Evolutionary conservation across 768 basidiomycete species (phyloP).

Genomic region (Roridomyces roridus): DNA sequence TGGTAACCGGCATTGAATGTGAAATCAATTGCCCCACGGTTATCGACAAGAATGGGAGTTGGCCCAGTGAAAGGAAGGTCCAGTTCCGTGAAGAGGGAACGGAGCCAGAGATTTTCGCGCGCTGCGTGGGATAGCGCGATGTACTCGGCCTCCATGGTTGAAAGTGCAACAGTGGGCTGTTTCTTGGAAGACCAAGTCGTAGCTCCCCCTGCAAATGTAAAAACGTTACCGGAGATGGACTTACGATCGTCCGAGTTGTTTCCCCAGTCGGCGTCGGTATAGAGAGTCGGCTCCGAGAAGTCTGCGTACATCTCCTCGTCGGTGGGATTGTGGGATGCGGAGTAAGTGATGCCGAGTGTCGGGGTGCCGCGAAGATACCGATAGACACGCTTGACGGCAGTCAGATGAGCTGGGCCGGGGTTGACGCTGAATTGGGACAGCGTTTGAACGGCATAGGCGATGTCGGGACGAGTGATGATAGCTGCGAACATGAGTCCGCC

Average conservation of each 20-base stretch:
- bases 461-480: too few species aligned
- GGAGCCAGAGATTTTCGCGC: too few species aligned
- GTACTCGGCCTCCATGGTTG: too few species aligned
- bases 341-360: conserved; percentile 16
- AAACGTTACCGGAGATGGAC: too few species aligned
- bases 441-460: conserved; percentile 32
- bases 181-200: conserved; percentile 40
- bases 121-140: too few species aligned
- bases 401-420: conserved; percentile 36
- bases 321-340: background rate
- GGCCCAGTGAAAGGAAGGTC: conserved; percentile 1
- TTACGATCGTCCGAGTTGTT: conserved; percentile 26
- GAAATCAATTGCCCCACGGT: conserved; percentile 26
- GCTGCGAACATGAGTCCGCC: conserved; percentile 20
- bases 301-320: background rate
- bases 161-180: too few species aligned
- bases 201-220: conserved; percentile 34
- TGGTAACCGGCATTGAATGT: conserved; percentile 9
- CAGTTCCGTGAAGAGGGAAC: conserved; percentile 26
- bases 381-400: conserved; percentile 38
- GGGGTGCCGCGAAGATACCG: conserved; percentile 38
- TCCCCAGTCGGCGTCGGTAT: conserved; percentile 36
- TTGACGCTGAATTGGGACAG: conserved; percentile 35
- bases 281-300: background rate
- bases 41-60: conserved; percentile 33